Evolutionary conservation across 768 basidiomycete species (phyloP), one percentile per base, ranked within the genome.

Genomic region (Tephrocybe sp.): DNA sequence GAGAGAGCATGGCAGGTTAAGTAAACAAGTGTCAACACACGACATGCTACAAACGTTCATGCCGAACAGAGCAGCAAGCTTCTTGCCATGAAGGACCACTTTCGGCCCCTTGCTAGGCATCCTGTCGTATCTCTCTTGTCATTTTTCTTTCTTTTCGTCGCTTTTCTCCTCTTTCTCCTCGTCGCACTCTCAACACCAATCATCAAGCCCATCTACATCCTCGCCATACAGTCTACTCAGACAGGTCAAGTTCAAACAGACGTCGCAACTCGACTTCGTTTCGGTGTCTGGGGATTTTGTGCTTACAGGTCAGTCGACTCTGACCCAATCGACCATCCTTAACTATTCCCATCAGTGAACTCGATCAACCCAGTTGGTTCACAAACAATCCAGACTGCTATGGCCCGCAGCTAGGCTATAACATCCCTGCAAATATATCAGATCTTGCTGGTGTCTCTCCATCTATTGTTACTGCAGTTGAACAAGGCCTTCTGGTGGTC

Each of bases 281-380:
- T 92, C 54, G 92, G 92, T 3, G 84, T 92, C 5, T 92, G 90
- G 86, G 92, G 92, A 0, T 74, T 85, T 32, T 94, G 92, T 66
- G 83, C 83, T 1, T 67, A 70, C 1, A 69, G 66, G 34, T 59
- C 60, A 5, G 62, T 71, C 10, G 17, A 13, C 36, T 10, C 13
- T 11, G 16, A 17, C 26, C 38, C 35, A 19, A 3, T 34, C 5
- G 31, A n/a, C 7, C 12, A 38, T 39, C 19, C 8, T 44, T 36
- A 26, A 38, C 36, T 31, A 22, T 14, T 41, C 53, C 20, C 58
- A 55, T 17, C 49, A 68, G 67, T 48, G 58, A 51, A 3, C 55
- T 67, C 33, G 59, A 75, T 55, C 65, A 63, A 40, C 72, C 75
- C 4, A 69, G 70, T 1, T 58, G 68, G 31, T 61, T 74, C 43